These are phyloP conservation scores for Synchytrium microbalum DNA, from an alignment of 371 early-diverging fungal species.

Conservation along the genomic window DNA sequence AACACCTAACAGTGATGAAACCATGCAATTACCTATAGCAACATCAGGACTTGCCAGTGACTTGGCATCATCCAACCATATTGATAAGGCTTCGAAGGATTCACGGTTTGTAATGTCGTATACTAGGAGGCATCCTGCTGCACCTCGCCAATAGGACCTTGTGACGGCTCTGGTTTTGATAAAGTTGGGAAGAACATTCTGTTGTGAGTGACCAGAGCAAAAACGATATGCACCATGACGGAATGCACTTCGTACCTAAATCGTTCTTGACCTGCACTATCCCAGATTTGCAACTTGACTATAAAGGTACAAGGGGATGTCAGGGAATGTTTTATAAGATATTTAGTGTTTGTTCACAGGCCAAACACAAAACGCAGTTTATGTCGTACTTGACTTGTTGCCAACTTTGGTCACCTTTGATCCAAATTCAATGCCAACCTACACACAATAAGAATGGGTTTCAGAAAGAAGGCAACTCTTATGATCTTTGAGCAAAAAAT, in stretches of 20 bases:
- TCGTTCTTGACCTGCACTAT: slow-evolving; percentile 2
- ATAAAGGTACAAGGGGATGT: neutral
- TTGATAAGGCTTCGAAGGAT: neutral
- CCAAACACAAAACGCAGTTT: neutral
- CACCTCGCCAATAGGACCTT: slow-evolving; percentile 4
- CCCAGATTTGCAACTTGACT: slow-evolving; percentile 5
- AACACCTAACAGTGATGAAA: too few relatives aligned
- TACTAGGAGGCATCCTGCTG: slow-evolving; percentile 6
- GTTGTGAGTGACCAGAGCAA: neutral
- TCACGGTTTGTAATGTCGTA: slow-evolving; percentile 6
- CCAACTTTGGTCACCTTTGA: neutral
- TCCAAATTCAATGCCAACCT: slow-evolving; percentile 6
- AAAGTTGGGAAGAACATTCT: neutral
- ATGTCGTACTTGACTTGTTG: neutral
- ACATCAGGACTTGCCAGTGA: slow-evolving; percentile 1
- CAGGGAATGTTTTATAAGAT: neutral
- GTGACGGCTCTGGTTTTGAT: neutral
- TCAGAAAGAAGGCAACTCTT: too few relatives aligned
- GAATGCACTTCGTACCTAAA: slow-evolving; percentile 1
- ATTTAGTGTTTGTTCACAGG: neutral
- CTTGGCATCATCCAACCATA: slow-evolving; percentile 2
- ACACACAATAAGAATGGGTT: too few relatives aligned
- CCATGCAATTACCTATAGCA: neutral
- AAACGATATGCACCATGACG: neutral
- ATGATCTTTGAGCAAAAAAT: too few relatives aligned